These are phyloP conservation scores for Amaranthus hypochondriacus DNA, from an alignment of 148 eudicot genomes.

Conservation along the genomic window DNA sequence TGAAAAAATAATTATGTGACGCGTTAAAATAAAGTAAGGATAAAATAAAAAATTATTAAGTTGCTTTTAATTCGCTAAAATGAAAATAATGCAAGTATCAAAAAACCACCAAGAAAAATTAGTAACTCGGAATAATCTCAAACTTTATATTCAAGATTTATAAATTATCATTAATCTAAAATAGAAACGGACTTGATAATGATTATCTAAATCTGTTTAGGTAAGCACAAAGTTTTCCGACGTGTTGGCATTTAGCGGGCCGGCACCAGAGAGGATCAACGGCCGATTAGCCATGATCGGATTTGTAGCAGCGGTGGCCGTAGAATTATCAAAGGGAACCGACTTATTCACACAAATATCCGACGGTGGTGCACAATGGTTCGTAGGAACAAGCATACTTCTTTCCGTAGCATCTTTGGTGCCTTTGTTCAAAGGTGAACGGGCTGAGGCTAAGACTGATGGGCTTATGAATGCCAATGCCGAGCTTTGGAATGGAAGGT, in stretches of 20 bases:
- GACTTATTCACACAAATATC: conserved; percentile 60
- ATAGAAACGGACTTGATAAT: too few species aligned
- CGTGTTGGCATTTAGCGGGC: conserved; percentile 71
- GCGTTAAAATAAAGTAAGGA: too few species aligned
- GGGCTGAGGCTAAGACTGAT: conserved; percentile 33
- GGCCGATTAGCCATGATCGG: conserved; percentile 90
- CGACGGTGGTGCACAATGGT: conserved; percentile 65
- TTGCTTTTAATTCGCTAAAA: too few species aligned
- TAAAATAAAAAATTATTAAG: too few species aligned
- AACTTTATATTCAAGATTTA: too few species aligned
- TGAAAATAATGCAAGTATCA: too few species aligned
- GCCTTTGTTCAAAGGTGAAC: conserved; percentile 53
- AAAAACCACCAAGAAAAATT: too few species aligned
- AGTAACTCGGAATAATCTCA: too few species aligned
- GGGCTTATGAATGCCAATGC: conserved; percentile 67
- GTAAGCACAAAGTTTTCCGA: conserved; percentile 64
- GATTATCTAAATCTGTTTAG: conserved; percentile 13
- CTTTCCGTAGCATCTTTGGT: conserved; percentile 60
- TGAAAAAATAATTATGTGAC: too few species aligned
- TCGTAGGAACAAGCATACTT: conserved; percentile 51
- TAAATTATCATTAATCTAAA: too few species aligned
- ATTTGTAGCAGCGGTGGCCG: conserved; percentile 63
- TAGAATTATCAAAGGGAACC: conserved; percentile 56
- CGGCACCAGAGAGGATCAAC: conserved; percentile 88
- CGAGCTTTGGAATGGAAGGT: conserved; percentile 76